Evolutionary conservation across 2,329 filamentous ascomycete species (phyloP), one percentile per base, ranked within the genome.

Genomic region (Aspergillus ochraceoroseus): DNA sequence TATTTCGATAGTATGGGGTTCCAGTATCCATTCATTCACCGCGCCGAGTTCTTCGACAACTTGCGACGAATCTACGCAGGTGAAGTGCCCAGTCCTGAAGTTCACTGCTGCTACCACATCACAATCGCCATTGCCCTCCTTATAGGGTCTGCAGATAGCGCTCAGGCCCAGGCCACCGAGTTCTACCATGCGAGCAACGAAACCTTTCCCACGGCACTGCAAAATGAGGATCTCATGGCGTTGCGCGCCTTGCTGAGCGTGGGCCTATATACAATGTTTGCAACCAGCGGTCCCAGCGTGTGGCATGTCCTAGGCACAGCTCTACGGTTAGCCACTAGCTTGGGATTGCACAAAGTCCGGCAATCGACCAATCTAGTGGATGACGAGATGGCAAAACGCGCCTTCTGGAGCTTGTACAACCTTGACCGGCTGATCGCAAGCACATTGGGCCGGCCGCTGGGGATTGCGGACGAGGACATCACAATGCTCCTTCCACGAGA

Each of bases 371-470:
- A 49, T 34, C 18, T 58, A 29, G 33, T 58, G 5, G 64, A 66
- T 31, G 58, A 65, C 19, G 64, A 69, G 37, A 63, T 67, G 57
- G 51, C 59, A 2, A 68, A 66, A 39, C 62, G 66, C n/a, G 62
- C 61, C 1, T 69, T 69, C 43, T 69, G 66, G 66, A 66, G 64
- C 49, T 52, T 66, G 5, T 68, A 69, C 42, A 68, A 67, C n/a
- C 55, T 69, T 2, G 66, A 69, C 35, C 58, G 66, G 13, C 54
- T 67, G 18, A 65, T 66, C 29, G 61, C 65, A 1, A 61, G 62
- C 17, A 68, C 65, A 0, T 45, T 69, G 0, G 62, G 62, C 9
- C 60, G 66, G 17, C 66, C 66, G 2, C 41, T 68, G 9, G 65
- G 65, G 2, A 62, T 69, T 28, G 55, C 66, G 3, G 66, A 69